phyloP scores from a whole-genome alignment of 148 eudicot species.

The Beta vulgaris region DNA sequence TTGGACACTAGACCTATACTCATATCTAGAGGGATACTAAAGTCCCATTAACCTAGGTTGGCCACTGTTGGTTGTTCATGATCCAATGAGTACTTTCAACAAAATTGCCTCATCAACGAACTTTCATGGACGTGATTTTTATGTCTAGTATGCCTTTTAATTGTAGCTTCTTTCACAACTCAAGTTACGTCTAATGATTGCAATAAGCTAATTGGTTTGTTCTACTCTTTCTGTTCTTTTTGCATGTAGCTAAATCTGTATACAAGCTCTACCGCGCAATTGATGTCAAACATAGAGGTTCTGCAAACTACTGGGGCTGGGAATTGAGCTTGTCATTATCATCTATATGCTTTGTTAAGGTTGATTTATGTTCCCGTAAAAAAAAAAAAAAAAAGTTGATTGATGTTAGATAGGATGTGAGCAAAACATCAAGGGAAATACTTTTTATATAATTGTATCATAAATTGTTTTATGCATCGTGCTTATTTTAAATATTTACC shows the following conservation, averaged over 20 bases:
- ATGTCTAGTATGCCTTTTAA: not conserved
- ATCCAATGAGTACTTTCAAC: not conserved
- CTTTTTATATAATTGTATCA: too few species aligned
- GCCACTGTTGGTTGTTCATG: not conserved
- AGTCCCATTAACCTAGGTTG: not conserved
- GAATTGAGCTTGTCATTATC: not conserved
- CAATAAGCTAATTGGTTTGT: not conserved
- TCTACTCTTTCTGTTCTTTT: not conserved
- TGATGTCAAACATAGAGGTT: slow-evolving; percentile 17
- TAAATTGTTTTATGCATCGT: too few species aligned
- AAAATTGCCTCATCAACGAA: not conserved
- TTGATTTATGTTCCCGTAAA: too few species aligned
- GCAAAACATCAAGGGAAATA: not conserved
- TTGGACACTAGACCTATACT: not conserved
- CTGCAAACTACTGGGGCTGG: not conserved
- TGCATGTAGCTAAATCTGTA: slow-evolving; percentile 37
- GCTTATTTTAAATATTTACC: too few species aligned
- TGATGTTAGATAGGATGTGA: not conserved
- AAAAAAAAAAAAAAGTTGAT: too few species aligned
- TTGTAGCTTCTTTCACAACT: not conserved
- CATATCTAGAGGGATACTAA: not conserved
- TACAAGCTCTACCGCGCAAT: slow-evolving; percentile 32
- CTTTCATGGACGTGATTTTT: not conserved
- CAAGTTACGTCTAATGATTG: not conserved
- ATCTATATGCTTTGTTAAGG: not conserved